Base-by-base conservation (phyloP, 2,329 filamentous ascomycete genomes). In the Alternaria arbusti region DNA sequence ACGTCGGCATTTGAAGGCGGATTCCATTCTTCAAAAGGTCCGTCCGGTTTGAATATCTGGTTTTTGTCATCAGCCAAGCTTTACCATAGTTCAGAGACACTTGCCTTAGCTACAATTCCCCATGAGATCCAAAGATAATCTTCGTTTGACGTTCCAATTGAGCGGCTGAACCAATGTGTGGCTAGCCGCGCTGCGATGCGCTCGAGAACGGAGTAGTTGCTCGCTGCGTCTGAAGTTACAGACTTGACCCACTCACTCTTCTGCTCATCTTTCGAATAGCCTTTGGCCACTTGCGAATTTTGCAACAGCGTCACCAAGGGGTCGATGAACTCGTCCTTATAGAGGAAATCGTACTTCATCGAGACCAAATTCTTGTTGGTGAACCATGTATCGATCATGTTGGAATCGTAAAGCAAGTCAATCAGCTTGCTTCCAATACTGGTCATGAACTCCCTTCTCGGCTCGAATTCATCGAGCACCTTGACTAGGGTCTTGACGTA, bases 241-340 rank as follows among this genome's bases (percentile, higher is more conserved):
- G 62, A 25, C 25, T 54, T 43, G 6, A 56, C 59, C 66, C 66
- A 69, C 5, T 13, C 23, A n/a, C 11, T 45, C 28, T 65, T 67
- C 26, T 67, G n/a, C 6, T 6, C 23, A 28, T 61, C 44, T 22
- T 56, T 55, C 10, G 55, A 30, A 20, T 58, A 64, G 10, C 66
- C 66, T 58, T 54, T 61, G 22, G 58, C 50, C 9, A 59, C 63
- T 36, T 69, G 63, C 9, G 65, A 40, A 23, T 64, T 66, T 12
- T 61, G 58, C 52, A 56, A 32, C 17, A 66, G 46, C 40, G 54
- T 64, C 30, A 47, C 3, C 22, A 66, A 25, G 11, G 63, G n/a
- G 5, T 64, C 61, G 2, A 68, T 5, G n/a, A 57, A 59, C 1
- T 28, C 43, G 11, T 66, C 58, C 22, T 12, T 2, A 6, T 32